A percentile compares a stretch with the other conserved stretches of the same genome.
Evolutionary conservation across 108 stramenopile species (phyloP).

Genomic region (Craspedostauros australis): DNA sequence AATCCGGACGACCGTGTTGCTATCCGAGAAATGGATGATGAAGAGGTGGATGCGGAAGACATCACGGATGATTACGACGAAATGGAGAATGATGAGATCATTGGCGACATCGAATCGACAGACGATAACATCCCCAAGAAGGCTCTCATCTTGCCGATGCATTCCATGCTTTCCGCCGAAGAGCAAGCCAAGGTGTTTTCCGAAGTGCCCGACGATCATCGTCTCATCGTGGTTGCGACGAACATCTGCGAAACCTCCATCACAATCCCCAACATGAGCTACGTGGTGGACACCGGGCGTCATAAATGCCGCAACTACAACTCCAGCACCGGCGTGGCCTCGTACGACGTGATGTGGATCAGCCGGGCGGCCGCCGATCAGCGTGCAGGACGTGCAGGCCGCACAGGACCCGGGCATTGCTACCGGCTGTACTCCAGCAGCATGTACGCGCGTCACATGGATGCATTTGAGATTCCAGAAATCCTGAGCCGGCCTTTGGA

Average conservation of each 20-base stretch:
- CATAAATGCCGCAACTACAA: constrained; percentile 89
- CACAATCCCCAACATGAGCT: constrained; percentile 77
- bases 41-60: constrained; percentile 70
- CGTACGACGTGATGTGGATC: constrained; percentile 93
- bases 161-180: constrained; percentile 88
- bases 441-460: constrained; percentile 85
- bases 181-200: constrained; percentile 90
- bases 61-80: constrained; percentile 27
- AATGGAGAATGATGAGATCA: constrained; percentile 31
- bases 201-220: constrained; percentile 79
- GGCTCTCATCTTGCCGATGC: constrained; percentile 83
- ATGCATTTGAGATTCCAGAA: constrained; percentile 81
- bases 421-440: constrained; percentile 93
- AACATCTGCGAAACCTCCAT: constrained; percentile 97
- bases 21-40: constrained; percentile 78
- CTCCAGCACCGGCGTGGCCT: constrained; percentile 76
- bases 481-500: constrained; percentile 78
- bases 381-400: constrained; percentile 94
- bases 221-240: constrained; percentile 93
- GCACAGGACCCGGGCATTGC: constrained; percentile 95
- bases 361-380: constrained; percentile 96
- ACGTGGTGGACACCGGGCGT: constrained; percentile 97
- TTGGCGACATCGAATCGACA: constrained; percentile 20
- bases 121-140: constrained; percentile 50
- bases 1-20: constrained; percentile 6